Base-by-base conservation (phyloP, 352 stramenopile genomes). In the Phytophthora idaei region DNA sequence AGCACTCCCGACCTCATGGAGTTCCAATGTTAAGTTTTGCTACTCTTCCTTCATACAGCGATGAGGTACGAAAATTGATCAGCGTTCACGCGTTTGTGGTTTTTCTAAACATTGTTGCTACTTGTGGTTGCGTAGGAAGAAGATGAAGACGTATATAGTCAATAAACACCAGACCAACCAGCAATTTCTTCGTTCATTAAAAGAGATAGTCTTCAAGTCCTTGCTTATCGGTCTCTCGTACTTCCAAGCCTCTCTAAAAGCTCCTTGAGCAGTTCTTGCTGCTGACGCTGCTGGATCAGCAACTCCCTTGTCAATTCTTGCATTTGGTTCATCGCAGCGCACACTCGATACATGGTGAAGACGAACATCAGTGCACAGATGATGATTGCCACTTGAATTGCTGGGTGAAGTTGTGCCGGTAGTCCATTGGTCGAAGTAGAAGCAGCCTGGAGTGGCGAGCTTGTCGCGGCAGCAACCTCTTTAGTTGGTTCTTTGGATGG, bases 291-390 rank as follows among this genome's bases (percentile, higher is more conserved):
- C 41, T 91, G 78, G 6, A 77, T 39, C 14, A 95, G 55, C 7
- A 73, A 68, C 51, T 93, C 82, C 41, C 70, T 71, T 9, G 85
- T 85, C 28, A 92, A 61, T 29, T 42, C 21, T 58, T 83, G 74
- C 80, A 93, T 92, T 55, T 92, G 69, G 27, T 90, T 71, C 42
- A 93, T 67, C 31, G 78, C 62, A 21, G 57, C 64, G 61, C 74
- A 80, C 31, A 93, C 78, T 2, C 77, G 81, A 50, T 85, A 79
- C 66, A 93, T 87, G 7, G 75, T 89, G 67, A 84, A 92, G 57
- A 93, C 62, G 61, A 93, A 89, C 46, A 95, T 44, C 25, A 93
- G 39, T 36, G 82, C 57, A 57, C 85, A 91, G 17, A 88, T 10
- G 7, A 90, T 48, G 21, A 75, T 74, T 9, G 77, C 71, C 11